These are phyloP conservation scores for Kazachstania martiniae DNA, from an alignment of 805 yeast species.

Conservation along the genomic window DNA sequence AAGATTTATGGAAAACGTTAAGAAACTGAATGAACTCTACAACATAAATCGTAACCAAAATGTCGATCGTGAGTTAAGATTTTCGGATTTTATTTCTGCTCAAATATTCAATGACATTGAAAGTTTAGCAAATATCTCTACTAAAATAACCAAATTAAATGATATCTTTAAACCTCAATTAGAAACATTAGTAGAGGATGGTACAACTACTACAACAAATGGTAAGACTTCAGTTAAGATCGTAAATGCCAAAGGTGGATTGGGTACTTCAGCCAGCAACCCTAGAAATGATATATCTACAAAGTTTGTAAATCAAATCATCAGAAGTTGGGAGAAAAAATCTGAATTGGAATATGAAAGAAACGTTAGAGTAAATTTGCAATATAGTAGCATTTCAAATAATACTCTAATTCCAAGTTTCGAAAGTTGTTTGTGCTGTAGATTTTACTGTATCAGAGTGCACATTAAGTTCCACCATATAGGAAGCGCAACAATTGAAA, in stretches of 20 bases:
- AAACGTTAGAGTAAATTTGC: constrained; percentile 17
- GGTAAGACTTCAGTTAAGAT: constrained; percentile 2
- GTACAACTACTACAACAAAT: neutral
- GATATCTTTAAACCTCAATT: constrained; percentile 23
- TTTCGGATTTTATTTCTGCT: constrained; percentile 18
- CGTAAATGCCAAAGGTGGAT: constrained; percentile 6
- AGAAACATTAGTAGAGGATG: constrained; percentile 9
- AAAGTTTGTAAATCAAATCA: constrained; percentile 15
- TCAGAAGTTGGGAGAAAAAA: constrained; percentile 20
- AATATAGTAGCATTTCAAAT: constrained; percentile 22
- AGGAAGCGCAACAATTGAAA: constrained; percentile 7
- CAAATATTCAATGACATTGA: constrained; percentile 22
- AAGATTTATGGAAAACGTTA: constrained; percentile 13
- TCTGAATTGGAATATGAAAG: constrained; percentile 26
- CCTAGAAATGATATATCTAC: constrained; percentile 9
- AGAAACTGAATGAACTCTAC: constrained; percentile 16
- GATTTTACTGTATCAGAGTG: constrained; percentile 36
- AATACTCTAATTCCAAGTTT: constrained; percentile 38
- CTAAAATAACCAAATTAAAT: constrained; percentile 8
- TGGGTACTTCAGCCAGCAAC: constrained; percentile 1
- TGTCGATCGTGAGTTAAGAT: constrained; percentile 15
- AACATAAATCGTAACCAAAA: constrained; percentile 9
- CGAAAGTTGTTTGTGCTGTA: constrained; percentile 37
- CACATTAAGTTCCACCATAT: constrained; percentile 24
- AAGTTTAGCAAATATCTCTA: constrained; percentile 19